A percentile compares a stretch with the other conserved stretches of the same genome.
Evolutionary conservation across 257 asterid species (phyloP).

Genomic region (Primulina eburnea): DNA sequence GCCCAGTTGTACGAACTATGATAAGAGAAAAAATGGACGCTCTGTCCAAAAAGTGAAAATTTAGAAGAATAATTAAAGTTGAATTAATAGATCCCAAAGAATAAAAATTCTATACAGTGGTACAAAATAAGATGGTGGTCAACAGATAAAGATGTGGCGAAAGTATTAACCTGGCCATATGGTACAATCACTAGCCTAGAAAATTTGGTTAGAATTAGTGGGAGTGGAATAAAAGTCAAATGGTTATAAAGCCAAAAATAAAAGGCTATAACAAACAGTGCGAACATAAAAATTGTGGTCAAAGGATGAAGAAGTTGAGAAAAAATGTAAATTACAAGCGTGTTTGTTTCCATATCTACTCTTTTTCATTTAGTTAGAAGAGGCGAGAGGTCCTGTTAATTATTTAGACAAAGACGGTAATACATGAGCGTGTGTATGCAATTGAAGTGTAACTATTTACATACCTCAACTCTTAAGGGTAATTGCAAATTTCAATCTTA

Average conservation of each 20-base stretch:
- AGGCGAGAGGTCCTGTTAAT: background rate
- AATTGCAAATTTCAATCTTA: background rate
- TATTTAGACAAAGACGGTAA: background rate
- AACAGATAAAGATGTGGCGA: background rate
- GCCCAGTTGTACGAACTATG: background rate
- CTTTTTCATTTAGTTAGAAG: conserved; percentile 13
- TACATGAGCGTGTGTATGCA: background rate
- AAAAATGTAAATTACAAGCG: background rate
- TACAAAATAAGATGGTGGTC: background rate
- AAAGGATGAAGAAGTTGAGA: conserved; percentile 4
- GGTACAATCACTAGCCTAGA: background rate
- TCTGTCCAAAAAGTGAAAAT: too few species aligned
- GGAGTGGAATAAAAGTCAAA: background rate
- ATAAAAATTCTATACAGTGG: background rate
- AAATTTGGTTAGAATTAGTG: background rate
- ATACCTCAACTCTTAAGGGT: background rate
- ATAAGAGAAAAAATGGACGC: background rate
- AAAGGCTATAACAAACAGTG: conserved; percentile 10
- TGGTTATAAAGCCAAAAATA: conserved; percentile 5
- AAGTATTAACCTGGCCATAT: background rate
- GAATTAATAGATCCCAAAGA: background rate
- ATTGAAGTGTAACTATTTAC: background rate
- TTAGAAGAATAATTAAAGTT: background rate
- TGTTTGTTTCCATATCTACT: background rate
- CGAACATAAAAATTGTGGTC: conserved; percentile 12